Evolutionary conservation across 2,329 filamentous ascomycete genomes (phyloP).

Genomic region (Aspergillus piperis): DNA sequence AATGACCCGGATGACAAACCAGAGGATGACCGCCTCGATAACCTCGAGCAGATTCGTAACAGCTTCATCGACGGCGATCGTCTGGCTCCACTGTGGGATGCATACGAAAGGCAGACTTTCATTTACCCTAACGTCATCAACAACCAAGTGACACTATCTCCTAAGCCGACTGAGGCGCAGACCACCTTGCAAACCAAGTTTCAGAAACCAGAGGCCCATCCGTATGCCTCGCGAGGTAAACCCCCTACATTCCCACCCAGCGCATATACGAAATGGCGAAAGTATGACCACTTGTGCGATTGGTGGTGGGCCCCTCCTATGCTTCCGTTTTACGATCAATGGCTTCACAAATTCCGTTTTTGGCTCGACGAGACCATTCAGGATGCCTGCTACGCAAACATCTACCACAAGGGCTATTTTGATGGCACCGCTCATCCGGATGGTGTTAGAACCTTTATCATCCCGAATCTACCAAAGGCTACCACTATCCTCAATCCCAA

Average conservation of each 20-base stretch:
- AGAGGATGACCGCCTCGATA: background rate
- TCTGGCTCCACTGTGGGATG: constrained; percentile 11
- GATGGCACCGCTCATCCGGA: constrained; percentile 35
- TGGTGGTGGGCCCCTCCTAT: constrained; percentile 31
- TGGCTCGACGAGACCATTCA: constrained; percentile 29
- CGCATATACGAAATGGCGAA: constrained; percentile 11
- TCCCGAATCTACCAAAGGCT: constrained; percentile 22
- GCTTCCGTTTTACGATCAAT: constrained; percentile 15
- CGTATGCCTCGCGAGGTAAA: background rate
- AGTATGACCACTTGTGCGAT: constrained; percentile 17
- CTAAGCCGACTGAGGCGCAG: constrained; percentile 17
- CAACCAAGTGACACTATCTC: constrained; percentile 13
- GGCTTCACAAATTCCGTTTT: constrained; percentile 20
- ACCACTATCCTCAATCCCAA: constrained; percentile 18
- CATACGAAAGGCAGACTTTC: constrained; percentile 16
- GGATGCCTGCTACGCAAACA: constrained; percentile 24
- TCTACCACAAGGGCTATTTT: constrained; percentile 34
- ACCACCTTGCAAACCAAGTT: constrained; percentile 2
- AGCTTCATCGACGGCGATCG: background rate
- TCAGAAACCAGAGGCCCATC: background rate
- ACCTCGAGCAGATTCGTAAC: background rate
- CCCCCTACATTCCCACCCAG: background rate
- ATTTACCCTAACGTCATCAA: constrained; percentile 21
- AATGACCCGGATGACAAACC: background rate
- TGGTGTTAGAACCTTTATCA: constrained; percentile 27